A percentile compares a stretch with the other conserved stretches of the same genome.
Evolutionary conservation across 352 stramenopile genomes (phyloP).

Genomic region (Globisporangium okanoganense): DNA sequence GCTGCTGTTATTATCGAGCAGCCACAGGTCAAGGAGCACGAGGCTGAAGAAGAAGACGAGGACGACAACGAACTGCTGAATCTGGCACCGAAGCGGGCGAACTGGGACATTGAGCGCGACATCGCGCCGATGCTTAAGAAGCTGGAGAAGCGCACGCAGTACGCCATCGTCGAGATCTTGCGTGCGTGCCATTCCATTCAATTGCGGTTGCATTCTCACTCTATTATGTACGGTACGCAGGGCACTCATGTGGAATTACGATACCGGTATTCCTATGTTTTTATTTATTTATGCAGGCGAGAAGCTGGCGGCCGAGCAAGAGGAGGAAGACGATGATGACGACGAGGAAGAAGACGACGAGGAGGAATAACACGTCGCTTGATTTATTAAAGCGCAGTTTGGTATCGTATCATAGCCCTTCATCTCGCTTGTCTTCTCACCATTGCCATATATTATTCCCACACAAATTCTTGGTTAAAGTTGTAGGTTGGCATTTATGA

Average conservation of each 20-base stretch:
- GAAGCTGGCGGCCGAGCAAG: slow-evolving; percentile 73
- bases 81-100: slow-evolving; percentile 77
- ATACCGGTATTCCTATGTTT: neutral
- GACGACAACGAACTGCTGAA: slow-evolving; percentile 64
- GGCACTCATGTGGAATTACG: neutral
- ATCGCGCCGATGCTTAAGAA: slow-evolving; percentile 87
- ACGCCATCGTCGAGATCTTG: slow-evolving; percentile 84
- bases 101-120: slow-evolving; percentile 86
- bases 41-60: slow-evolving; percentile 21
- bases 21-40: slow-evolving; percentile 18
- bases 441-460: too few relatives aligned
- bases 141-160: slow-evolving; percentile 80
- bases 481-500: too few relatives aligned
- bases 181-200: slow-evolving; percentile 44
- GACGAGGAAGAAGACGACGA: slow-evolving; percentile 47
- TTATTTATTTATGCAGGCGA: slow-evolving; percentile 43
- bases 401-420: slow-evolving; percentile 10
- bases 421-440: slow-evolving; percentile 22
- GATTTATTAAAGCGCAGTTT: slow-evolving; percentile 6
- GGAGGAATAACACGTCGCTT: slow-evolving; percentile 2
- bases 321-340: slow-evolving; percentile 52
- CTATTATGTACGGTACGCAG: neutral
- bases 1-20: neutral
- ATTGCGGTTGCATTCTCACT: neutral
- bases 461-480: too few relatives aligned